Conservation (phyloP, 2,329 filamentous ascomycete species). For the Aspergillus sp. region DNA sequence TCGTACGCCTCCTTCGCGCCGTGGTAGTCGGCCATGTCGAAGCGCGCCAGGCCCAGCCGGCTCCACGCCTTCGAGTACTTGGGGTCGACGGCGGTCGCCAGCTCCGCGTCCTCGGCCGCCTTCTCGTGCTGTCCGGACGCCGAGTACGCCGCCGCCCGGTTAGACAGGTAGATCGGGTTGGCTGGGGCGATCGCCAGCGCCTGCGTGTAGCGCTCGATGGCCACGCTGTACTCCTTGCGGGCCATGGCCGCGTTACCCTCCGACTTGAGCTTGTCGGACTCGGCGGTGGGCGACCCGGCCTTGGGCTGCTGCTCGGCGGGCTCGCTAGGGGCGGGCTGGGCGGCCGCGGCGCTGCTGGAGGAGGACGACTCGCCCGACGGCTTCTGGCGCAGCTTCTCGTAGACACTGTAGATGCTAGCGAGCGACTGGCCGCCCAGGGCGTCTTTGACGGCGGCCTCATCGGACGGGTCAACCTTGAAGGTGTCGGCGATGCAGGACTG, state of each 20-base stretch:
- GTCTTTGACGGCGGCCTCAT: slow-evolving; percentile 69
- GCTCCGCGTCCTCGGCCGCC: slow-evolving; percentile 83
- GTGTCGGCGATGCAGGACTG: slow-evolving; percentile 91
- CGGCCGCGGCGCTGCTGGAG: slow-evolving; percentile 39
- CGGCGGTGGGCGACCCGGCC: slow-evolving; percentile 50
- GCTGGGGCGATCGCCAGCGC: slow-evolving; percentile 76
- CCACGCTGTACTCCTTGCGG: slow-evolving; percentile 79
- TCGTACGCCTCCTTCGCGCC: slow-evolving; percentile 94
- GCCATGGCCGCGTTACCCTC: slow-evolving; percentile 95
- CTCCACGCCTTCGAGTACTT: slow-evolving; percentile 98
- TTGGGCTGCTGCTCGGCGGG: slow-evolving; percentile 38
- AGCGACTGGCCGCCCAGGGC: slow-evolving; percentile 86
- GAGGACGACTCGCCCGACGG: slow-evolving; percentile 42
- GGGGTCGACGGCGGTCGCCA: slow-evolving; percentile 83
- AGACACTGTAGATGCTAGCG: slow-evolving; percentile 87
- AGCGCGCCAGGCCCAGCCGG: slow-evolving; percentile 83
- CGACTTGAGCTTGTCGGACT: slow-evolving; percentile 85
- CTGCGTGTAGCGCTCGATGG: slow-evolving; percentile 84
- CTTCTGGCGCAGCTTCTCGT: slow-evolving; percentile 86
- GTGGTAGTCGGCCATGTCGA: slow-evolving; percentile 85
- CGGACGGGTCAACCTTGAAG: slow-evolving; percentile 88
- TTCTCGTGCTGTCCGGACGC: slow-evolving; percentile 80
- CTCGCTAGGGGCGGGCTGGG: slow-evolving; percentile 35
- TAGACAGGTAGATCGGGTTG: slow-evolving; percentile 96
- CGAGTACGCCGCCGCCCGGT: slow-evolving; percentile 91